Base-by-base conservation (phyloP, 2,329 filamentous ascomycete species). In the Apiospora malaysiana region DNA sequence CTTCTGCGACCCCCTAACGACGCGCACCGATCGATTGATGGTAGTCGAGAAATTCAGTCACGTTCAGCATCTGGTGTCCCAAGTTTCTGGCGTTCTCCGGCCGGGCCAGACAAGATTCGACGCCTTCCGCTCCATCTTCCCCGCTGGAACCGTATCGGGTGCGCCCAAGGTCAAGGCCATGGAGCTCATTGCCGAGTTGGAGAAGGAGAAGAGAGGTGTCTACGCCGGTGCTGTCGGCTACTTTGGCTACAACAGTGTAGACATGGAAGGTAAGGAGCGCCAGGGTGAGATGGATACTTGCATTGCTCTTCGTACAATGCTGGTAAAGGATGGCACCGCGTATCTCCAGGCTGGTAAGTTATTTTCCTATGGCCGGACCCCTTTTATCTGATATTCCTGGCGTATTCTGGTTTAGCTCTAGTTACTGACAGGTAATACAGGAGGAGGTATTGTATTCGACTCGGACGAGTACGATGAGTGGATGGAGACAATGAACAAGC, bases 181-280 rank as follows among this genome's bases (percentile, higher is more conserved):
- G 96, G 93, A 98, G 83, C 86, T 99, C 73, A 99, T 99, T 77
- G 94, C 93, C 66, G 95, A 98, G 84, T 85, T 98, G 66, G 96
- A 99, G 83, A 86, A 89, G 74, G 96, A 99, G 87, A 98, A 98
- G 86, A 88, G 96, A 70, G 95, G 96, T 51, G 90, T 98, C 49
- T 99, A 99, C 79, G 96, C 96, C 10, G 96, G 96, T 40, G 96
- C 96, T 0, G 95, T 98, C 0, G 96, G 96, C 1, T 99, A 98
- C 84, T 99, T 98, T 82, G 95, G 95, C 12, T 98, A 97, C 79
- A 90, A 91, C 72, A 89, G 88, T 69, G 88, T 95, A 65, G 89
- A 91, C 67, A 83, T 85, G 9, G 86, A 91, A 56, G 92, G 92
- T 0, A 69, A 85, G 68, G 85, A 89, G 70, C 85, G 87, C 14